Evolutionary conservation across 257 asterid genomes (phyloP), one percentile per base, ranked within the genome.

Genomic region (Solanum clarkiae): DNA sequence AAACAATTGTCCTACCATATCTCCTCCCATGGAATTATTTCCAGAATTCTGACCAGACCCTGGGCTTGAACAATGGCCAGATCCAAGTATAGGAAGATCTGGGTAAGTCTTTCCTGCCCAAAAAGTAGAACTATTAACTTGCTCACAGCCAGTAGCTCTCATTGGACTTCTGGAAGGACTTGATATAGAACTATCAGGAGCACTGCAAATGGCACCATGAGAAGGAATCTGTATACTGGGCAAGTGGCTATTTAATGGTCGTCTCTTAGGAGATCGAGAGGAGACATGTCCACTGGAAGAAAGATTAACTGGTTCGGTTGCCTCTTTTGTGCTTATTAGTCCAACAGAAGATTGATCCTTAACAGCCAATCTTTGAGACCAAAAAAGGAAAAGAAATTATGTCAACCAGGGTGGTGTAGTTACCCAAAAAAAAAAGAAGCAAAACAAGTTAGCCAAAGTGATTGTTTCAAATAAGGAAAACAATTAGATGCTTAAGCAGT

Each of bases 1-100:
- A 91, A 95, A 92, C 74, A 95, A 84, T 86, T 91, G 98, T 60
- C 97, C 97, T 17, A 91, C 92, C 94, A 92, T 89, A 87, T 95
- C 98, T 81, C 99, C 98, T 56, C 98, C 98, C 98, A 94, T 95
- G 77, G 98, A 97, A 90, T 97, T 97, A 84, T 97, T 97, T 44
- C 99, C 99, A 69, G 99, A 97, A 88, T 95, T 97, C 87, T 95
- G 97, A 84, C 98, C 98, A 45, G 99, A 97, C 44, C 98, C 99
- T 45, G 98, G 99, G 86, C 99, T 96, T 80, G 99, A 97, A 91
- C 99, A 97, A 84, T 93, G 97, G 88, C 98, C 98, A 85, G 98
- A 97, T 87, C 98, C 98, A 88, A 91, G 95, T 79, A 92, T 88
- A 4, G 92, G 92, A 80, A 91, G 90, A 82, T 97, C 98, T 13